Base-by-base conservation (phyloP, 1,139 yeast genomes). In the Suhomyces choctaworum region DNA sequence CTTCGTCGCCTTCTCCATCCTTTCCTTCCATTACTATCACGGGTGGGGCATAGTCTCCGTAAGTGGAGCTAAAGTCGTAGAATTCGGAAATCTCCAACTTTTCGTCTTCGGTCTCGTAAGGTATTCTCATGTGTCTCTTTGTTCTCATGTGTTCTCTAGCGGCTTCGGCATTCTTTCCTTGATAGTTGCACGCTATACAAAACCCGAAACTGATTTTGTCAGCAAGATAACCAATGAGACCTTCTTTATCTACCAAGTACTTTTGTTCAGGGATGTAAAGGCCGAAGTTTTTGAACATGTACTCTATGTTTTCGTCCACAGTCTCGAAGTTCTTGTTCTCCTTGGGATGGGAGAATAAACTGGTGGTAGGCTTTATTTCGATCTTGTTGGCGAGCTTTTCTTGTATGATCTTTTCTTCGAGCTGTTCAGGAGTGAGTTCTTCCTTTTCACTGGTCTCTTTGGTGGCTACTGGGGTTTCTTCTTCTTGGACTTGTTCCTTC, bases 81-180 rank as follows among this genome's bases (percentile, higher is more conserved):
- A 82, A 92, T 34, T 82, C 85, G 0, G 94, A 78, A 27, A 90
- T 71, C 52, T 84, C 88, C 37, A 82, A 74, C 56, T 82, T 83
- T 54, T 92, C 95, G 39, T 84, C 84, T 42, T 80, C 85, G 1
- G 78, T 63, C 50, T 92, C 97, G 59, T 87, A 94, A 0, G 98
- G 97, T 39, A 92, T 75, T 56, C 79, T 77, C 67, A 90, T 83
- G 58, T 92, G 99, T 44, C 89, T 78, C 60, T 92, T 92, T 14
- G 84, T 74, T 6, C 72, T 54, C 88, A 90, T 84, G 58, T 92
- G 99, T 27, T 89, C 95, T 47, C 97, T 80, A 6, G 87, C 92
- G 39, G 96, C 87, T 54, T 87, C 95, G 23, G 90, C 58, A 37
- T 80, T 78, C 47, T 77, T 76, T 6, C 97, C 97, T 59, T 87